Base-by-base conservation (phyloP, 106 monocot species). In the Dactylorhiza incarnata region DNA sequence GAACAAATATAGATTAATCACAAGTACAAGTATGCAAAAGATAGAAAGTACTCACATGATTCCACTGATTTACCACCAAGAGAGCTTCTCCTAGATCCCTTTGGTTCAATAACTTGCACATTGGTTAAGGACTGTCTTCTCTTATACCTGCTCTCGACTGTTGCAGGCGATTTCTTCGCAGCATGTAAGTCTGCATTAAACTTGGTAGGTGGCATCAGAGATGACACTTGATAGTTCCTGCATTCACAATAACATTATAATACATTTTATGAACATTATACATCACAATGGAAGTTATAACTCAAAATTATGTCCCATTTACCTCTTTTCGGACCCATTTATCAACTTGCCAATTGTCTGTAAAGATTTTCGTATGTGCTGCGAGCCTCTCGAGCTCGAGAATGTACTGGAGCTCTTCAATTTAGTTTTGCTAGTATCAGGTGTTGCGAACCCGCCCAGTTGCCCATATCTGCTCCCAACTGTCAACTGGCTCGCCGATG, bases 101-200 rank as follows among this genome's bases (percentile, higher is more conserved):
- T 67, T 10, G 25, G 24, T 37, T 54, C 78, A 37, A 47, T 20
- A 45, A 61, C 37, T 11, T 55, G 75, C 45, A 68, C 37, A 46
- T 44, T 80, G 13, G 80, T 74, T 73, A 80, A 75, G 23, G 80
- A 80, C 10, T 80, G 80, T 55, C 80, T 80, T 68, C 80, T 80
- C 45, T 16, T 65, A 24, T 48, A 45, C 50, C 68, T 80, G 29
- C 55, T 45, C 54, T 74, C 67, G 22, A 26, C 45, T 54, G 74
- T 75, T 26, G 73, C n/a, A 29, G 80, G 80, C 46, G 80, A 75
- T 22, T 80, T 80, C 9, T 48, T 80, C 7, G n/a, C 19, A 6
- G 67, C 6, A 22, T 55, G 37, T 5, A 51, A 67, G 14, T 68
- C 66, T 46, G 51, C 75, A 12, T 66, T 37, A 3, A 37, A 37